Base-by-base conservation (phyloP, 2,329 filamentous ascomycete species). In the Aureobasidium subglaciale region DNA sequence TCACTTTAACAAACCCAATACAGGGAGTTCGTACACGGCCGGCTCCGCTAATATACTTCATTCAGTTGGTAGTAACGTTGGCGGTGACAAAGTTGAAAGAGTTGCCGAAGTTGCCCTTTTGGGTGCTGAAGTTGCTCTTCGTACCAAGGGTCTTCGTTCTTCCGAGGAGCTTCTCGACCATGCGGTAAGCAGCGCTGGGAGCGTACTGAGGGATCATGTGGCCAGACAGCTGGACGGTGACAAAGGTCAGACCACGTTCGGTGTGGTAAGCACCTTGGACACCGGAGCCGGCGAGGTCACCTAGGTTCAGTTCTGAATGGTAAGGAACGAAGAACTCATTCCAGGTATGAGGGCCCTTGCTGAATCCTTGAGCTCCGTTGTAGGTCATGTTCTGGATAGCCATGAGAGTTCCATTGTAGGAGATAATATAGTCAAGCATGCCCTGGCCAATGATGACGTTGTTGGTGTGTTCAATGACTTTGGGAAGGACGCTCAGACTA, bases 331-430 rank as follows among this genome's bases (percentile, higher is more conserved):
- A 88, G 64, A 88, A 84, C 2, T 83, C 81, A 50, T 82, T 77
- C 62, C 63, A 69, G 15, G 63, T 37, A 1, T 66, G 67, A 0
- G 87, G 88, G 0, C 71, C 68, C 1, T 68, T 66, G 60, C 84
- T 79, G 74, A 92, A 91, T 0, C 88, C 88, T 50, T 86, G 80
- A 40, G 76, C 67, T 4, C 87, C 87, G 56, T 82, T 81, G 83
- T 84, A 92, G 0, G 86, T 90, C 83, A 91, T 88, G 72, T 90
- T 90, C 66, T 92, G 87, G 57, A 91, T 84, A 1, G 79, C 78
- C 6, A 89, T 73, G 1, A 92, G 74, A 0, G 86, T 86, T 15
- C 87, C 87, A 66, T 87, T 86, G 63, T 78, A 74, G 22, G 85
- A 73, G 9, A 89, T 76, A 58, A 87, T 77, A 65, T 79, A 87